Base-by-base conservation (phyloP, 768 basidiomycete genomes). In the Albatrellus ellisii region DNA sequence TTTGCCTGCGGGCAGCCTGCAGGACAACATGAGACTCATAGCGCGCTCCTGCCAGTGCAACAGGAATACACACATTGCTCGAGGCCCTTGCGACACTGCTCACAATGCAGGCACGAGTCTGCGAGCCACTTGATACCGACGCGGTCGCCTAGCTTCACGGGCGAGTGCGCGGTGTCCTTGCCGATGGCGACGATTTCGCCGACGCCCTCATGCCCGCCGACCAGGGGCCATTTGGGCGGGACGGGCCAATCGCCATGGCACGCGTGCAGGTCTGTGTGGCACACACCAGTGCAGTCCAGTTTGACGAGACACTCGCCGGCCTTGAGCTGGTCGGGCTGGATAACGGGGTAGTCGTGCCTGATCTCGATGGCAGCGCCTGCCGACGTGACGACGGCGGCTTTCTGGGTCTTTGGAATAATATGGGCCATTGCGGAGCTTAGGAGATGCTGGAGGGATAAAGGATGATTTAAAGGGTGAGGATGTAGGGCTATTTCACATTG, bases 71-170 rank as follows among this genome's bases (percentile, higher is more conserved):
- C 36, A 79, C 81, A 71, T 62, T 83, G 77, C 50, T 90, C 87
- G 39, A 68, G 62, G n/a, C 83, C 84, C 42, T 77, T 73, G 36
- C 75, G 66, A 58, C 88, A 92, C 41, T 69, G 68, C 57, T 84
- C 80, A 58, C 86, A 91, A 45, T 78, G 63, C 10, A 79, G 63
- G 54, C 87, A 88, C 44, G 72, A 77, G 54, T 79, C 67, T 1
- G 81, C 80, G 11, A 82, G 62, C 79, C 79, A 83, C 57, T 90
- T 89, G 62, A 90, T 74, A 4, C 87, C 87, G 33, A 89, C 85
- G 10, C 81, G 71, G 41, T 87, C 77, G 15, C 87, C 87, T 27
- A 87, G 46, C 54, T 81, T 75, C 48, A 89, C 72, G 0, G 75
- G 72, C 9, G 72, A 75, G 36, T 65, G 42, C 17, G 59, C 48